phyloP scores from a whole-genome alignment of 2,329 filamentous ascomycete species.

The Spiromastix sp. region DNA sequence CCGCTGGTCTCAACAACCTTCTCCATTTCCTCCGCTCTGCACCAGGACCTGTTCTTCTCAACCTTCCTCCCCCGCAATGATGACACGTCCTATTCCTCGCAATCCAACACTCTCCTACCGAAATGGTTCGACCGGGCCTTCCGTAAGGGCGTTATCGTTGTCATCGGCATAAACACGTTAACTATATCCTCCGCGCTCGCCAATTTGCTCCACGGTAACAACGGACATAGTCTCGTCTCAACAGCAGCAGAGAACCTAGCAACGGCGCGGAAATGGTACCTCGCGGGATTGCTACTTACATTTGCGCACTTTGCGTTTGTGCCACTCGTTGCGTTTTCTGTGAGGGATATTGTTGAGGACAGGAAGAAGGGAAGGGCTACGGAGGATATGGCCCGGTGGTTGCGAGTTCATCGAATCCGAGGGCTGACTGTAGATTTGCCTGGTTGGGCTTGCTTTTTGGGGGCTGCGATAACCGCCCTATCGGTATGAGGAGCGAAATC shows the following conservation, averaged over 20 bases:
- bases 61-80: too few relatives aligned
- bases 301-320: constrained; percentile 11
- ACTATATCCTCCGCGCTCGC: constrained; percentile 8
- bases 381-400: constrained; percentile 9
- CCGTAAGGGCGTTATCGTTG: constrained; percentile 19
- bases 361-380: constrained; percentile 4
- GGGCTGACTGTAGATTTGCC: constrained; percentile 10
- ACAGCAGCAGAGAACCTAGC: background rate
- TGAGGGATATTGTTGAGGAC: constrained; percentile 8
- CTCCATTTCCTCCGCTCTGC: constrained; percentile 36
- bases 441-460: constrained; percentile 10
- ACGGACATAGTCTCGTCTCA: background rate
- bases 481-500: too few relatives aligned
- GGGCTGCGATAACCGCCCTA: constrained; percentile 9
- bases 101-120: constrained; percentile 27
- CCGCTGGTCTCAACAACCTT: constrained; percentile 40
- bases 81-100: constrained; percentile 10
- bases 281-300: constrained; percentile 6
- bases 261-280: constrained; percentile 5
- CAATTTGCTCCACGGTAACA: constrained; percentile 6
- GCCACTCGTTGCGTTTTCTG: constrained; percentile 9
- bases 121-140: constrained; percentile 37
- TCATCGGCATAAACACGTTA: constrained; percentile 7
- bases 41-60: constrained; percentile 22
- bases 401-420: constrained; percentile 11